phyloP scores from a whole-genome alignment of 163 green algal species.

The Chlamydomonas reinhardtii region DNA sequence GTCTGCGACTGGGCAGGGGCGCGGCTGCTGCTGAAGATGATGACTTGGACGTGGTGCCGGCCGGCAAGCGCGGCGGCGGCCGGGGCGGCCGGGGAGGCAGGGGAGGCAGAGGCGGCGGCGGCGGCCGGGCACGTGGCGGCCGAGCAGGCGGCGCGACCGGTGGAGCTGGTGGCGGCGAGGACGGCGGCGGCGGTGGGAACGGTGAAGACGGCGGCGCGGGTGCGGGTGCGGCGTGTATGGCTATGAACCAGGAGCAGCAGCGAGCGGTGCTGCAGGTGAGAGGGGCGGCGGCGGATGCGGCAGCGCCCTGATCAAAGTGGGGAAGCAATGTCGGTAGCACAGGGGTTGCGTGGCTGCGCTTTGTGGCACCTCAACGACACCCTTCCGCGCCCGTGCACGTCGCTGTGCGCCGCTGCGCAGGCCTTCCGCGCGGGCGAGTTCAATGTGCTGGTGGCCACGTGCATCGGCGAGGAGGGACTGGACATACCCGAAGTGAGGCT shows the following conservation, averaged over 20 bases:
- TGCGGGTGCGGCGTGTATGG: not conserved
- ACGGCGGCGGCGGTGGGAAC: not conserved
- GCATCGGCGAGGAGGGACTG: slow-evolving; percentile 96
- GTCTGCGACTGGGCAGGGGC: no score
- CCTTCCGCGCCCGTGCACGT: no score
- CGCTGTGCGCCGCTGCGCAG: no score
- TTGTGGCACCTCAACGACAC: slow-evolving; percentile 50
- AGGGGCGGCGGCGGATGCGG: no score
- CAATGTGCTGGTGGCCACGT: slow-evolving; percentile 95
- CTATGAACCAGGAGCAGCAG: slow-evolving; percentile 89
- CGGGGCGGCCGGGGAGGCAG: not conserved
- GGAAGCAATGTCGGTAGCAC: no score
- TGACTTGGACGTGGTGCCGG: no score
- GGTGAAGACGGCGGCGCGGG: not conserved
- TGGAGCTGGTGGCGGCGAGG: not conserved
- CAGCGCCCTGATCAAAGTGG: no score
- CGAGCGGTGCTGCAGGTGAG: slow-evolving; percentile 74
- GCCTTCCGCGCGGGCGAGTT: slow-evolving; percentile 83
- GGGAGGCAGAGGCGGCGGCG: not conserved
- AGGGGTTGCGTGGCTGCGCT: no score
- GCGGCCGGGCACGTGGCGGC: not conserved
- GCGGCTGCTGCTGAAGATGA: no score
- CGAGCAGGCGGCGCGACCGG: not conserved
- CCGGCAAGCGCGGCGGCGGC: slow-evolving; percentile 6
- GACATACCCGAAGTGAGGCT: slow-evolving; percentile 89